Evolutionary conservation across 2,329 filamentous ascomycete genomes (phyloP).

Genomic region (Nemania serpens): DNA sequence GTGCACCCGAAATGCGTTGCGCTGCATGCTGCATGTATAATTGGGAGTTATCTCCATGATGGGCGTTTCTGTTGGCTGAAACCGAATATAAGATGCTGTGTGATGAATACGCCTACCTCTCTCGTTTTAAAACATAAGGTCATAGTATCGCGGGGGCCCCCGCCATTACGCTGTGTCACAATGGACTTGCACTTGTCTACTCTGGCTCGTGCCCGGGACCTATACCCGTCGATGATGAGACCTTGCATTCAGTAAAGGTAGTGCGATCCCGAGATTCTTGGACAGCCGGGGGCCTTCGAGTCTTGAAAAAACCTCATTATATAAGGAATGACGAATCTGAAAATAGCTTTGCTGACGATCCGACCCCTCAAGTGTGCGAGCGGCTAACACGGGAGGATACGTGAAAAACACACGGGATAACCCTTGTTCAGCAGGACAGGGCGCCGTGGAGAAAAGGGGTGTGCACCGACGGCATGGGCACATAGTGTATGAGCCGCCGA

Average conservation of each 20-base stretch:
- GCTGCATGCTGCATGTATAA: too few species aligned
- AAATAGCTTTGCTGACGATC: too few species aligned
- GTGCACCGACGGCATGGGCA: slow-evolving; percentile 1
- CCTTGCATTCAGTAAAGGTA: background rate
- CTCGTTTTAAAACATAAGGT: too few species aligned
- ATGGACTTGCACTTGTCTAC: background rate
- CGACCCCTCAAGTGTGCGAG: too few species aligned
- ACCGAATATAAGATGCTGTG: background rate
- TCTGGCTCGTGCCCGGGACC: too few species aligned
- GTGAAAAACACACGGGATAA: background rate
- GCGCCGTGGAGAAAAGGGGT: background rate
- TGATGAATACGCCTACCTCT: too few species aligned
- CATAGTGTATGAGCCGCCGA: too few species aligned
- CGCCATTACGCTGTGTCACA: background rate
- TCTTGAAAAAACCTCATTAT: too few species aligned
- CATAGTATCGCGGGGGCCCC: background rate
- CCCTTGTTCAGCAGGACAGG: slow-evolving; percentile 9
- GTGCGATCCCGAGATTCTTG: background rate
- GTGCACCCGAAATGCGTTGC: background rate
- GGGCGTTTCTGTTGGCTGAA: background rate
- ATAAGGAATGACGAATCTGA: too few species aligned
- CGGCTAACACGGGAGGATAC: background rate
- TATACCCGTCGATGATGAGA: too few species aligned
- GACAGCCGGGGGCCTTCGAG: background rate
- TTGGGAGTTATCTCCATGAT: background rate